Evolutionary conservation across 2,329 filamentous ascomycete genomes (phyloP).

Genomic region (Aspergillus texensis): DNA sequence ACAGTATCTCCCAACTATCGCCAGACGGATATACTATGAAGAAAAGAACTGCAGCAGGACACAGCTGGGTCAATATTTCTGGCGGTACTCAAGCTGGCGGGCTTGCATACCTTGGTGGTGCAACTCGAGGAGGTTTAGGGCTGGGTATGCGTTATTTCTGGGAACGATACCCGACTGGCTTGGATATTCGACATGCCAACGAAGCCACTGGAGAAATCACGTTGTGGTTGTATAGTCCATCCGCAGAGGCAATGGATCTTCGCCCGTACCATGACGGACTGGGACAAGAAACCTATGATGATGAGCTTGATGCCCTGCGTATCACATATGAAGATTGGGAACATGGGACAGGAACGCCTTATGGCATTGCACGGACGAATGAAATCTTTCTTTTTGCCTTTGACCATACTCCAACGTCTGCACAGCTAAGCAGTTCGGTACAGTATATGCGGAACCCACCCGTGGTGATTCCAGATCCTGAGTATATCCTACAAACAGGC

Average conservation of each 20-base stretch:
- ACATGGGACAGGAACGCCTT: slow-evolving; percentile 56
- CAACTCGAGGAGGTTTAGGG: slow-evolving; percentile 60
- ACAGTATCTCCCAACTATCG: slow-evolving; percentile 59
- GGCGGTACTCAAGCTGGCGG: slow-evolving; percentile 60
- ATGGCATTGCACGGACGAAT: slow-evolving; percentile 61
- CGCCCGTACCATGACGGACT: slow-evolving; percentile 62
- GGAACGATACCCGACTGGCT: slow-evolving; percentile 62
- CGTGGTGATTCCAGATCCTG: slow-evolving; percentile 51
- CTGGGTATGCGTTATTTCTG: slow-evolving; percentile 64
- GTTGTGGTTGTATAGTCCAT: slow-evolving; percentile 63
- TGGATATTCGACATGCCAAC: slow-evolving; percentile 58
- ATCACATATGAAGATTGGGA: slow-evolving; percentile 69
- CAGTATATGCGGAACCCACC: slow-evolving; percentile 56
- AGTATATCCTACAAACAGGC: slow-evolving; percentile 55
- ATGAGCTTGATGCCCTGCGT: slow-evolving; percentile 63
- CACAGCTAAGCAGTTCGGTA: slow-evolving; percentile 49
- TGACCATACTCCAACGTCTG: slow-evolving; percentile 54
- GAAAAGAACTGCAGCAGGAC: slow-evolving; percentile 57
- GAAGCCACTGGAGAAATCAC: slow-evolving; percentile 57
- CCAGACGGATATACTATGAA: slow-evolving; percentile 63
- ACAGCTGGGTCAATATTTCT: slow-evolving; percentile 43
- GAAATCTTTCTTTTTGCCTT: slow-evolving; percentile 60
- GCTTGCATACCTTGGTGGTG: slow-evolving; percentile 61
- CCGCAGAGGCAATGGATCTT: slow-evolving; percentile 58
- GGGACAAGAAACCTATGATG: slow-evolving; percentile 57